Evolutionary conservation across 371 early-diverging fungal genomes (phyloP), one percentile per base, ranked within the genome.

Genomic region (Haplosporangium sp.): DNA sequence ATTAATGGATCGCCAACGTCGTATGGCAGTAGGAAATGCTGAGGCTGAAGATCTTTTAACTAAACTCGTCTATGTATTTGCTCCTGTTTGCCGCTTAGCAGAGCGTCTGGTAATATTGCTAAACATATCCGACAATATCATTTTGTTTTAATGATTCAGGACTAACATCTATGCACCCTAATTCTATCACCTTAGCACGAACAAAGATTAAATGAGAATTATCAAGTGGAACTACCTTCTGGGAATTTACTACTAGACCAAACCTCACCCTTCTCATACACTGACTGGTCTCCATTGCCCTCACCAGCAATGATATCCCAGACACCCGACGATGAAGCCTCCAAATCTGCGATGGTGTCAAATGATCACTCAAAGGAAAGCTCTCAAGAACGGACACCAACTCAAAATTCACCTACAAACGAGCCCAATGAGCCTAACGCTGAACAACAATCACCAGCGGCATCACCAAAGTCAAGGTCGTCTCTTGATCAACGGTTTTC

Each of bases 21-120:
- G 84, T 15, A 82, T 87, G 79, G 83, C 87, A 9, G 88, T 88
- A 3, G 87, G 85, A 1, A 85, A 88, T 62, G 82, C 87, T 6
- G 88, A 85, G 47, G 88, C 86, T 1, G 87, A 88, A 45, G 91
- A 89, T 19, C 63, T 91, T 13, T 42, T 92, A 42, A 85, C 86
- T 6, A 85, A 86, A 63, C 71, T 91, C 8, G 76, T 89, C 2
- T 92, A 86, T 71, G 84, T 86, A 1, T 90, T 89, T 81, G 84
- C 91, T 1, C 89, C 91, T 10, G 88, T 91, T 11, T 83, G 87
- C 19, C 84, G 91, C 52, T 55, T 88, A 19, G 86, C 90, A n/a
- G 89, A 91, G 56, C 84, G 85, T 10, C 64, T 92, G 84, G 85
- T 85, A 75, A 73, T 68, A 13, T 27, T 57, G n/a, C 17, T 47